Conservation (phyloP, 163 green algal genomes). For the Scenedesmus sp. region DNA sequence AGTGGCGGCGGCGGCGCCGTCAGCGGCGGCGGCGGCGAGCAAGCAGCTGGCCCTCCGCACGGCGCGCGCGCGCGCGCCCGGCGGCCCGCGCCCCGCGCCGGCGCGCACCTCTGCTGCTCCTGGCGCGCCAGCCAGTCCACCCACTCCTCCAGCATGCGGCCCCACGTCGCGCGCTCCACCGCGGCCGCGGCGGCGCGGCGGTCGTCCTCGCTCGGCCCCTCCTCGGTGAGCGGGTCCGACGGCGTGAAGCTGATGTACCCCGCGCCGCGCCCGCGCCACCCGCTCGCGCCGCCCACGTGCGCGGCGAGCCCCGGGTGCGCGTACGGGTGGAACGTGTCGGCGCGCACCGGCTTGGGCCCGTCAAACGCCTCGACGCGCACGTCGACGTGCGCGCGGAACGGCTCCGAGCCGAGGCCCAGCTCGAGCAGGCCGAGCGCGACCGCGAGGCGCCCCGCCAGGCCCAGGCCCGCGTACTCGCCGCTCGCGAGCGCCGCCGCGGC, state of each 20-base stretch:
- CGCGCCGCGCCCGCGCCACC: too few relatives aligned
- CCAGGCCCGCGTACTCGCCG: slow-evolving; percentile 71
- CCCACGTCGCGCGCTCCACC: neutral
- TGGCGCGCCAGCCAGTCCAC: slow-evolving; percentile 32
- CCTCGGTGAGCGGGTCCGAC: neutral
- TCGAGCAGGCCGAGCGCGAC: slow-evolving; percentile 67
- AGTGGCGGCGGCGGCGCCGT: neutral
- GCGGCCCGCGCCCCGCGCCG: too few relatives aligned
- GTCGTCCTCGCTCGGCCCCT: slow-evolving; percentile 4
- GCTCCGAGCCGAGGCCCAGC: slow-evolving; percentile 64
- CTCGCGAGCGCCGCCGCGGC: neutral
- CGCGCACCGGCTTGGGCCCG: neutral
- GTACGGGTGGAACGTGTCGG: slow-evolving; percentile 5
- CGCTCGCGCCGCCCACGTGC: too few relatives aligned
- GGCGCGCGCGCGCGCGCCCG: too few relatives aligned
- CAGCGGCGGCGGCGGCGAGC: neutral
- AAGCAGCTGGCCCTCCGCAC: neutral
- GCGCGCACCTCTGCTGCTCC: slow-evolving; percentile 18
- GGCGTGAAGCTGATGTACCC: too few relatives aligned
- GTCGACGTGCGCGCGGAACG: slow-evolving; percentile 64
- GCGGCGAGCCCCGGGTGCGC: too few relatives aligned
- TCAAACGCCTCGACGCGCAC: slow-evolving; percentile 56
- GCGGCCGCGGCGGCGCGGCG: slow-evolving; percentile 17
- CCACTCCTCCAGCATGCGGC: slow-evolving; percentile 53
- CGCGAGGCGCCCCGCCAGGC: slow-evolving; percentile 55